A percentile compares a stretch with the other conserved stretches of the same genome.
phyloP scores from a whole-genome alignment of 2,329 filamentous ascomycete genomes.

The Chrysoporthe deuterocubensis region DNA sequence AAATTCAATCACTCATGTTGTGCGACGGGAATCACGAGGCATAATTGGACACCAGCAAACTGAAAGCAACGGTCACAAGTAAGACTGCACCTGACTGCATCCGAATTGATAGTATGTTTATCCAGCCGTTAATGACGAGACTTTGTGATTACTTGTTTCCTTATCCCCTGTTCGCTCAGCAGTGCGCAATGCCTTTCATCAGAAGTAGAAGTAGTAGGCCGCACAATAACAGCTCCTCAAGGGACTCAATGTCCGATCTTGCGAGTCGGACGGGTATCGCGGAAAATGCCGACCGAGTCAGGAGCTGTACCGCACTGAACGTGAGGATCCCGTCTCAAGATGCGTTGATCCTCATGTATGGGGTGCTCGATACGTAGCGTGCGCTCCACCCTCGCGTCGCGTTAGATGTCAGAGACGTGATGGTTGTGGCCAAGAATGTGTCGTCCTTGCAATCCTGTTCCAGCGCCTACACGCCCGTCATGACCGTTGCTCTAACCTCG shows the following conservation, averaged over 20 bases:
- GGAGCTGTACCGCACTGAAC: background rate
- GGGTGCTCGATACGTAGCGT: too few species aligned
- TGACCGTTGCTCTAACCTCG: constrained; percentile 23
- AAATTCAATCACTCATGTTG: too few species aligned
- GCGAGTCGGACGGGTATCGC: background rate
- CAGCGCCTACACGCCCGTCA: background rate
- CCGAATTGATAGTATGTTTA: background rate
- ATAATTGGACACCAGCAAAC: background rate
- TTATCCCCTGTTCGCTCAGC: background rate
- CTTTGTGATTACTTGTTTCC: background rate
- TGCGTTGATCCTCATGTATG: background rate
- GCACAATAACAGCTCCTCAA: background rate
- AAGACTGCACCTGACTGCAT: background rate
- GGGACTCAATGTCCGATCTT: background rate
- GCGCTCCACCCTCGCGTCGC: background rate
- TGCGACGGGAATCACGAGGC: background rate
- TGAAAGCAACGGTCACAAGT: background rate
- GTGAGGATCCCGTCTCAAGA: too few species aligned
- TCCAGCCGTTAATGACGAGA: background rate
- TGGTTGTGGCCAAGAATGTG: background rate
- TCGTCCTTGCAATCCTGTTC: background rate
- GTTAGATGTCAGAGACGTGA: background rate
- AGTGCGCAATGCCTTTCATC: background rate
- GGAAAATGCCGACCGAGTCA: background rate
- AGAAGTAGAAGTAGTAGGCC: background rate